Conservation (phyloP, 2,329 filamentous ascomycete genomes). For the Pseudogymnoascus sp. region DNA sequence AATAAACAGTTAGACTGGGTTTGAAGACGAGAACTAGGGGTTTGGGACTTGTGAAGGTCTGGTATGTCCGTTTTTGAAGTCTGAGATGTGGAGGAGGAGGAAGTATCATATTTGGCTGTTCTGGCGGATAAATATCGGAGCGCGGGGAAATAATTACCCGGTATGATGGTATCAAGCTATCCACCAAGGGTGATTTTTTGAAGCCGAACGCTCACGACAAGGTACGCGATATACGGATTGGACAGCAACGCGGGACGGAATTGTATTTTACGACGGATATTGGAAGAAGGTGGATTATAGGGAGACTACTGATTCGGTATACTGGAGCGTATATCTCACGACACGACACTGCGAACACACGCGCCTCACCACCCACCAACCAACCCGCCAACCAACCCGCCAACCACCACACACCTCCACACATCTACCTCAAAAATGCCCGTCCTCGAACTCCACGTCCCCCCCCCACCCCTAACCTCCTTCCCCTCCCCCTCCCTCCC, state of each 20-base stretch:
- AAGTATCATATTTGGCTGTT: background rate
- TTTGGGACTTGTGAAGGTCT: background rate
- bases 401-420: background rate
- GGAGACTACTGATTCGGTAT: background rate
- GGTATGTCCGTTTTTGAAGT: background rate
- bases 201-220: background rate
- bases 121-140: background rate
- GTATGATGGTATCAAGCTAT: background rate
- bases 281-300: background rate
- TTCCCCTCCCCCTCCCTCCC: conserved; percentile 49
- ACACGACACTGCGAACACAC: background rate
- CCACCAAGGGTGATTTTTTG: background rate
- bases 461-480: background rate
- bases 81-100: background rate
- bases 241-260: background rate
- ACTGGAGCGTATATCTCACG: background rate
- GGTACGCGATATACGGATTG: background rate
- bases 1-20: background rate
- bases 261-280: background rate
- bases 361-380: background rate
- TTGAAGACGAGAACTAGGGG: background rate
- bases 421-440: conserved; percentile 18
- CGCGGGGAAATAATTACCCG: background rate
- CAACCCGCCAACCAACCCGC: background rate
- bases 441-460: conserved; percentile 67